phyloP scores from a whole-genome alignment of 2,329 filamentous ascomycete genomes.

The Pseudocercospora ulei region DNA sequence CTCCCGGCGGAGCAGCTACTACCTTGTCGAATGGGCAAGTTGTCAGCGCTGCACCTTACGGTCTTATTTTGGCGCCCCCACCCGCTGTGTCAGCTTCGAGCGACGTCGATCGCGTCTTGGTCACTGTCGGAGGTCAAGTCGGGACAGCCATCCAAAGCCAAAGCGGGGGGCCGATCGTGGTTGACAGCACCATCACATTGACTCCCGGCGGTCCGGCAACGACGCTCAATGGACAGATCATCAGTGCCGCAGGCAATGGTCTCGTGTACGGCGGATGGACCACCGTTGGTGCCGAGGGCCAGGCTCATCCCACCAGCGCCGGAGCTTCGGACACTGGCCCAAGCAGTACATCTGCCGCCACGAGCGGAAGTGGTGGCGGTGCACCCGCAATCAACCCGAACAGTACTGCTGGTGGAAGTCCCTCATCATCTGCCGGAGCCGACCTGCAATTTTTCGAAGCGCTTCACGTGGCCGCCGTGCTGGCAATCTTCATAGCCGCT shows the following conservation, averaged over 20 bases:
- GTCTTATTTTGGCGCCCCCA: constrained; percentile 6
- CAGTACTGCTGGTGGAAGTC: background rate
- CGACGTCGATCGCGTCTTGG: constrained; percentile 8
- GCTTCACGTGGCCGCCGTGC: constrained; percentile 7
- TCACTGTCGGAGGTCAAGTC: constrained; percentile 13
- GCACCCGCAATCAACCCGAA: background rate
- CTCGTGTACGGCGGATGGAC: constrained; percentile 7
- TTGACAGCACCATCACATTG: constrained; percentile 15
- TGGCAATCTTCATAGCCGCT: constrained; percentile 6
- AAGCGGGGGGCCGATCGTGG: constrained; percentile 15
- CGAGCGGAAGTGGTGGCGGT: background rate
- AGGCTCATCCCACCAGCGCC: background rate
- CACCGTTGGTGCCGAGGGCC: constrained; percentile 7
- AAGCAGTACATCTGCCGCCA: background rate
- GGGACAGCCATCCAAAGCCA: constrained; percentile 16
- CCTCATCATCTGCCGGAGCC: constrained; percentile 1
- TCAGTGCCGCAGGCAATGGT: constrained; percentile 18
- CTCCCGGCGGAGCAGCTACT: constrained; percentile 10
- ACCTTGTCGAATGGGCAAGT: constrained; percentile 17
- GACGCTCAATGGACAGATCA: constrained; percentile 15
- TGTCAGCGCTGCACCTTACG: constrained; percentile 18
- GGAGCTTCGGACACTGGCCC: background rate
- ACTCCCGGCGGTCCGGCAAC: constrained; percentile 16
- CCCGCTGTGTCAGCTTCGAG: background rate
- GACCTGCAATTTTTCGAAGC: constrained; percentile 6